Percentiles rank a stretch among this genome's conserved stretches.
These are phyloP conservation scores for Neonectria sp. DNA, from an alignment of 2,329 filamentous ascomycete genomes.

Conservation along the genomic window DNA sequence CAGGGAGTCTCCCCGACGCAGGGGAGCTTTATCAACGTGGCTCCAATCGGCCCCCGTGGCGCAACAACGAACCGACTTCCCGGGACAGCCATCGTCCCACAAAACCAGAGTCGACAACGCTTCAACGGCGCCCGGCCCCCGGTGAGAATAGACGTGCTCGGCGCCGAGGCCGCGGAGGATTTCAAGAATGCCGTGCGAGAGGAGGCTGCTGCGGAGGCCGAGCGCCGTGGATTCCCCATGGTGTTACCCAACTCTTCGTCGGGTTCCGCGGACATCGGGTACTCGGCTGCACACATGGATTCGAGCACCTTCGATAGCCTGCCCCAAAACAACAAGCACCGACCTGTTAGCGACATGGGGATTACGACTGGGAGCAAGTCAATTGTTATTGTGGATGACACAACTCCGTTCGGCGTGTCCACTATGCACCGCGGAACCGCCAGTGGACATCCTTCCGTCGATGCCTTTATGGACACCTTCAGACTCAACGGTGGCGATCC, in stretches of 20 bases:
- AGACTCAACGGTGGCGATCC: slow-evolving; percentile 65
- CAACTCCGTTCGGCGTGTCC: slow-evolving; percentile 64
- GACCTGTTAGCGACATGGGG: slow-evolving; percentile 67
- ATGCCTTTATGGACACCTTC: slow-evolving; percentile 68
- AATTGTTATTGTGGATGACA: slow-evolving; percentile 88
- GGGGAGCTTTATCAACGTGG: slow-evolving; percentile 64
- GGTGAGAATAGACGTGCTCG: slow-evolving; percentile 84
- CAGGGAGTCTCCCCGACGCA: slow-evolving; percentile 61
- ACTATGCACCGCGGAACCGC: slow-evolving; percentile 65
- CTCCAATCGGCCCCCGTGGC: slow-evolving; percentile 65
- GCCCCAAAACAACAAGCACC: slow-evolving; percentile 50
- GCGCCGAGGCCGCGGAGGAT: slow-evolving; percentile 83
- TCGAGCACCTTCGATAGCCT: slow-evolving; percentile 55
- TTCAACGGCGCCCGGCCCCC: slow-evolving; percentile 64
- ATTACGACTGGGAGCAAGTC: slow-evolving; percentile 90
- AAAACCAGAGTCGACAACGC: slow-evolving; percentile 65
- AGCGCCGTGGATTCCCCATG: slow-evolving; percentile 43
- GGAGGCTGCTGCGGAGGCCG: slow-evolving; percentile 63
- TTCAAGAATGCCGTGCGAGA: slow-evolving; percentile 83
- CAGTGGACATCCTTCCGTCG: slow-evolving; percentile 62
- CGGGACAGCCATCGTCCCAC: slow-evolving; percentile 73
- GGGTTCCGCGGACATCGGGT: slow-evolving; percentile 54
- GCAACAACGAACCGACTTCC: slow-evolving; percentile 72
- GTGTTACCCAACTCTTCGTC: slow-evolving; percentile 45
- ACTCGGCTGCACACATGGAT: slow-evolving; percentile 62